Conservation (phyloP, 345 rosid genomes). For the Acer campestre region DNA sequence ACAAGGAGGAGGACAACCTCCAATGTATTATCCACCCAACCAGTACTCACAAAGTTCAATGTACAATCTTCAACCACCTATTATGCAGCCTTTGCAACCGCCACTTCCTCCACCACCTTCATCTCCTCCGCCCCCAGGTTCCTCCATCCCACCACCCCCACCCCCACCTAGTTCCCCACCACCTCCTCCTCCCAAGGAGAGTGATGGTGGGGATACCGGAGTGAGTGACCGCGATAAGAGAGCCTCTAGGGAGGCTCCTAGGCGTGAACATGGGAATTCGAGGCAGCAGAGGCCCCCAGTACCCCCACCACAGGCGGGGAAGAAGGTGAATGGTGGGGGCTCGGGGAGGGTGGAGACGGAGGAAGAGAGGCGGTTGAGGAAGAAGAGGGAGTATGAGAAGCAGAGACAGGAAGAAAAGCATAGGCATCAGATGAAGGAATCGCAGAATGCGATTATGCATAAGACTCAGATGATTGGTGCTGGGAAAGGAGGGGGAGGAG, state of each 20-base stretch:
- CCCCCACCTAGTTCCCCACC: constrained; percentile 96
- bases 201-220: constrained; percentile 27
- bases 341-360: constrained; percentile 74
- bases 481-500: constrained; percentile 38
- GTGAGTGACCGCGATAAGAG: constrained; percentile 45
- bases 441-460: constrained; percentile 50
- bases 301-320: constrained; percentile 29
- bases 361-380: constrained; percentile 88
- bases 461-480: constrained; percentile 57
- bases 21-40: constrained; percentile 55
- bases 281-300: constrained; percentile 51
- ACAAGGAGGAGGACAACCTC: constrained; percentile 36
- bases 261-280: constrained; percentile 53
- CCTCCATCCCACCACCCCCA: constrained; percentile 60
- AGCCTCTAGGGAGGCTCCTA: constrained; percentile 33
- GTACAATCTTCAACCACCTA: constrained; percentile 46
- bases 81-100: constrained; percentile 42
- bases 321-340: constrained; percentile 52
- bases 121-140: constrained; percentile 35
- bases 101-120: constrained; percentile 49
- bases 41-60: constrained; percentile 46
- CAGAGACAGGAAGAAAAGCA: constrained; percentile 75
- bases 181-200: constrained; percentile 64
- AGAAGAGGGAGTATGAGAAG: constrained; percentile 91
- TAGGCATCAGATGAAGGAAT: constrained; percentile 66